Percentiles rank a stretch among this genome's conserved stretches.
phyloP scores from a whole-genome alignment of 192 early-diverging fungal species.

The Umbelopsis ramanniana region DNA sequence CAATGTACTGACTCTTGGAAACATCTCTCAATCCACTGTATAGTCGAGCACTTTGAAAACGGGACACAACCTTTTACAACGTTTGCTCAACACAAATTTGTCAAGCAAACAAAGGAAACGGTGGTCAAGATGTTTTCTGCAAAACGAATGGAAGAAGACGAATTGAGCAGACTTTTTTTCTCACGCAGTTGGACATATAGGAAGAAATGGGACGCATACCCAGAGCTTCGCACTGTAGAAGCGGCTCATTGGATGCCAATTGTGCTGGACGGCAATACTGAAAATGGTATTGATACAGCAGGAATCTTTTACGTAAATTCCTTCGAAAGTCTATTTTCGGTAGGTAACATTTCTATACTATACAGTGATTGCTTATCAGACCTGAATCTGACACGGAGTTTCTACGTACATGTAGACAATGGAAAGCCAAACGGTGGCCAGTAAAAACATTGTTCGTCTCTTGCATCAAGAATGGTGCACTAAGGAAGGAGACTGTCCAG shows the following conservation, averaged over 20 bases:
- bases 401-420: conserved; percentile 49
- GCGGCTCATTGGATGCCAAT: conserved; percentile 23
- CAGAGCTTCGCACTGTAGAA: conserved; percentile 44
- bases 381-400: not conserved
- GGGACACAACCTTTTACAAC: conserved; percentile 46
- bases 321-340: conserved; percentile 64
- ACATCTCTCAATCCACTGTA: no score
- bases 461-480: conserved; percentile 46
- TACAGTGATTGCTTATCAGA: conserved; percentile 1
- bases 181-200: conserved; percentile 53
- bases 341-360: conserved; percentile 24
- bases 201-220: conserved; percentile 66
- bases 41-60: conserved; percentile 37
- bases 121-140: conserved; percentile 66
- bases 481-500: conserved; percentile 10
- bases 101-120: conserved; percentile 48
- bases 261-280: conserved; percentile 37
- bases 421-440: conserved; percentile 66
- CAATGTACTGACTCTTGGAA: no score
- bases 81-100: conserved; percentile 42
- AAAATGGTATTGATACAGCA: conserved; percentile 34
- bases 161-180: conserved; percentile 50
- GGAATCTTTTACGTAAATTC: conserved; percentile 64
- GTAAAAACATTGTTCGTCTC: conserved; percentile 59
- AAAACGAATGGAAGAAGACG: conserved; percentile 39